phyloP scores from a whole-genome alignment of 2,329 filamentous ascomycete genomes.

The Fusarium illudens region DNA sequence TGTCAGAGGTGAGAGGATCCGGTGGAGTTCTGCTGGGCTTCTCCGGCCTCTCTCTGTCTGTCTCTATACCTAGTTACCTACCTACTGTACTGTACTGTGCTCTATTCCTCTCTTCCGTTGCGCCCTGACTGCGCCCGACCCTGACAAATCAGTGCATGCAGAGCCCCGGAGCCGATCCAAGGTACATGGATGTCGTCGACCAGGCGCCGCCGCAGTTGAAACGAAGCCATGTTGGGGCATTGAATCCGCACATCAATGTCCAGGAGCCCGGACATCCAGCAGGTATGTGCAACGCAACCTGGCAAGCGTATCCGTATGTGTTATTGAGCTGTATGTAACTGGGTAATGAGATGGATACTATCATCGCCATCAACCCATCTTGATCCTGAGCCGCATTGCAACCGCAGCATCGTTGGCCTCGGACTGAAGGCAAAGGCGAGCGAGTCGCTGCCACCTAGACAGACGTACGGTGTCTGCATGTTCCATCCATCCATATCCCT shows the following conservation, averaged over 20 bases:
- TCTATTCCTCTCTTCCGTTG: neutral
- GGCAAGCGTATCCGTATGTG: neutral
- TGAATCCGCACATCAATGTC: conserved; percentile 22
- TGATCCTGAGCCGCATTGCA: neutral
- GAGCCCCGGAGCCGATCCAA: conserved; percentile 39
- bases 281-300: neutral
- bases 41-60: no score
- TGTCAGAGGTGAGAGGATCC: conserved; percentile 3
- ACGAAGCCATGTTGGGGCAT: conserved; percentile 21
- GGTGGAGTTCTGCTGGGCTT: neutral
- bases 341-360: neutral
- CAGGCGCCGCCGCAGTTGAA: conserved; percentile 22
- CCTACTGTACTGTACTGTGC: no score
- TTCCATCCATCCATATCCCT: conserved; percentile 19
- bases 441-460: neutral
- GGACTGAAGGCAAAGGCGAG: conserved; percentile 13
- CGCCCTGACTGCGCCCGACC: neutral
- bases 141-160: conserved; percentile 38
- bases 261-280: conserved; percentile 9
- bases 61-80: no score
- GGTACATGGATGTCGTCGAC: conserved; percentile 16
- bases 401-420: conserved; percentile 1
- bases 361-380: neutral
- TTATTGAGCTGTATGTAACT: no score
- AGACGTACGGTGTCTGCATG: conserved; percentile 20